Base-by-base conservation (phyloP, 2,329 filamentous ascomycete species). In the Mycosphaerelloides madeirae region DNA sequence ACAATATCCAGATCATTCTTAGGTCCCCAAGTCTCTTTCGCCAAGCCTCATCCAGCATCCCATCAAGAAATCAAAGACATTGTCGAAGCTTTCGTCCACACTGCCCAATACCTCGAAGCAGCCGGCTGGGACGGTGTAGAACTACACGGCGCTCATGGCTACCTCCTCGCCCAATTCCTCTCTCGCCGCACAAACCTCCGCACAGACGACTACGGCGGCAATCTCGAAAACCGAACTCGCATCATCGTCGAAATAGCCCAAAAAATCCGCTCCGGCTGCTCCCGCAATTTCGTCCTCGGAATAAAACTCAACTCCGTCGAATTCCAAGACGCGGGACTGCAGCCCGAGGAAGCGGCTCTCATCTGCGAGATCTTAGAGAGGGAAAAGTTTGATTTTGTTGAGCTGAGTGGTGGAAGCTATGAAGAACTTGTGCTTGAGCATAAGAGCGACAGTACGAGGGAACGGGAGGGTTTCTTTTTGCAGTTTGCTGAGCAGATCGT, bases 121-220 rank as follows among this genome's bases (percentile, higher is more conserved):
- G 59, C 60, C 16, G 61, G 58, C 3, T 56, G 58, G 31, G 61
- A 63, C 22, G 61, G 59, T 14, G 61, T 64, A 0, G 57, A 64
- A 44, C 45, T 65, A 1, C 60, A 65, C 38, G 57, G 56, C 25
- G 60, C 60, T 8, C 68, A 71, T 40, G 69, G 69, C 2, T 72
- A 72, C 43, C 57, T 71, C 2, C 50, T 72, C 3, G 61, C 66
- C 12, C 65, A 70, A 39, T 72, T 71, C 43, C 53, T 70, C 1
- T 63, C 59, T 0, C 61, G 63, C 0, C 60, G 69, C 5, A 68
- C 66, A 13, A 72, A 73, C 47, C 63, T 59, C 31, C 52, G 69
- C 9, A 68, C 63, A 1, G 70, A 72, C 40, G 55, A 56, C 31
- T 73, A 73, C 42, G 69, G 70, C 19, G 69, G 69, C 1, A 57